Evolutionary conservation across 768 basidiomycete species (phyloP).

Genomic region (Mrakia blollopis): DNA sequence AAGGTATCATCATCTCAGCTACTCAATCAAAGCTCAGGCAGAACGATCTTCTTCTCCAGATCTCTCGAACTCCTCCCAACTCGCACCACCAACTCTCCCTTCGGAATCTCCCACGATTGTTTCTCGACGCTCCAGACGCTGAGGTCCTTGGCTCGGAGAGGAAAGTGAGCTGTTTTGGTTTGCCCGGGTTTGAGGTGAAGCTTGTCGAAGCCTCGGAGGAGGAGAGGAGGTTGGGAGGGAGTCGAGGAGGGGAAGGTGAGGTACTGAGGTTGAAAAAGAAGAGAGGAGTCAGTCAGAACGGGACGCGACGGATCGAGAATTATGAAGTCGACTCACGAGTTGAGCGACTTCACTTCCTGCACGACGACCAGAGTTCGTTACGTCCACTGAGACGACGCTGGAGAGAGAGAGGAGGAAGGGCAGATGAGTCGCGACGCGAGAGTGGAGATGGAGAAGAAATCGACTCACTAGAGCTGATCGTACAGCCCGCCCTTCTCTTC

Average conservation of each 20-base stretch:
- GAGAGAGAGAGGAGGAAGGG: not conserved
- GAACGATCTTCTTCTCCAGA: not conserved
- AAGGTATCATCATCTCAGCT: too few species aligned
- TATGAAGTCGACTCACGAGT: conserved; percentile 29
- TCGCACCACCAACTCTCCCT: not conserved
- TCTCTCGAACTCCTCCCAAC: conserved; percentile 17
- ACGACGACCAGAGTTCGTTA: conserved; percentile 44
- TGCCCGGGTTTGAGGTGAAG: not conserved
- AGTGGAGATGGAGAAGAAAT: not conserved
- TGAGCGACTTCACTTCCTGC: conserved; percentile 45
- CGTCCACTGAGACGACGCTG: conserved; percentile 37
- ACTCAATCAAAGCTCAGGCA: not conserved
- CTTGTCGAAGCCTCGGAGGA: conserved; percentile 28
- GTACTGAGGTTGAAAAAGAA: conserved; percentile 14
- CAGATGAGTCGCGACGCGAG: not conserved
- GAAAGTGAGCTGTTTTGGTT: not conserved
- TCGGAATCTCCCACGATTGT: conserved; percentile 9
- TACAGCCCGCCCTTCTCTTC: conserved; percentile 40
- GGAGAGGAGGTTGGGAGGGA: conserved; percentile 11
- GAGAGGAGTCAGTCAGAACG: not conserved
- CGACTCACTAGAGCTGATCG: conserved; percentile 34
- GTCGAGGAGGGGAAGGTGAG: conserved; percentile 22
- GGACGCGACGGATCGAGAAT: not conserved
- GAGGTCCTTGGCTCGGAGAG: conserved; percentile 20
- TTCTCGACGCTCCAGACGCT: conserved; percentile 19